Conservation (phyloP, 805 yeast genomes). For the Blastobotrys mokoenaii region DNA sequence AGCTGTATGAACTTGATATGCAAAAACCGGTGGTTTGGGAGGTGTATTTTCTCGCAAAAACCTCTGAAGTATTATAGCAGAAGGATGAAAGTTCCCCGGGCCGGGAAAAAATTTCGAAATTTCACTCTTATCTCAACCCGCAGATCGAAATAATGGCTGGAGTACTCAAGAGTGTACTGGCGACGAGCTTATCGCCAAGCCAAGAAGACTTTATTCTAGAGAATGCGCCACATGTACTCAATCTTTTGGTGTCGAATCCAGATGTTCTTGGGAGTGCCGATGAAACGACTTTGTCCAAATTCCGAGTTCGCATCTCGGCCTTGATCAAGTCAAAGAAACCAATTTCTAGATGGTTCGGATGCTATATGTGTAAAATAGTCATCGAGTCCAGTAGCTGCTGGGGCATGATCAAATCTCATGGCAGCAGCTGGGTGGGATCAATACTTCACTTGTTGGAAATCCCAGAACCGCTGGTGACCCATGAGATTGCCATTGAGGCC, state of each 20-base stretch:
- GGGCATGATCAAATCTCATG: conserved; percentile 30
- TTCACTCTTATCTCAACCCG: background rate
- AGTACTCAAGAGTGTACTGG: conserved; percentile 3
- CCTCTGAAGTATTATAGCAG: too few species aligned
- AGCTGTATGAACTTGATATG: too few species aligned
- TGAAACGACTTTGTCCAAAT: conserved; percentile 21
- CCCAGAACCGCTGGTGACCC: conserved; percentile 26
- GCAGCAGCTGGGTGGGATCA: conserved; percentile 30
- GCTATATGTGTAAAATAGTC: conserved; percentile 24
- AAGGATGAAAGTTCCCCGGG: too few species aligned
- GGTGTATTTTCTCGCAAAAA: too few species aligned
- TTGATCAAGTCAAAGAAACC: conserved; percentile 31
- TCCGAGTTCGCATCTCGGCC: conserved; percentile 25
- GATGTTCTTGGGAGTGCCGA: conserved; percentile 9
- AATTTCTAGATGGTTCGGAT: conserved; percentile 31
- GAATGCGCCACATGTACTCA: conserved; percentile 7
- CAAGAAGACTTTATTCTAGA: conserved; percentile 7
- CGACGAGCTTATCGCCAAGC: conserved; percentile 12
- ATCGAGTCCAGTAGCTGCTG: conserved; percentile 17
- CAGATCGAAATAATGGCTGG: background rate
- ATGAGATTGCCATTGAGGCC: conserved; percentile 24
- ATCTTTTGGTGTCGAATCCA: conserved; percentile 2
- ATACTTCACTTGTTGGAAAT: conserved; percentile 32
- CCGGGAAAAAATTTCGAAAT: conserved; percentile 1
- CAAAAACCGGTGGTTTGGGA: too few species aligned